Evolutionary conservation across 192 early-diverging fungal genomes (phyloP).

Genomic region (Umbelopsis vinacea): DNA sequence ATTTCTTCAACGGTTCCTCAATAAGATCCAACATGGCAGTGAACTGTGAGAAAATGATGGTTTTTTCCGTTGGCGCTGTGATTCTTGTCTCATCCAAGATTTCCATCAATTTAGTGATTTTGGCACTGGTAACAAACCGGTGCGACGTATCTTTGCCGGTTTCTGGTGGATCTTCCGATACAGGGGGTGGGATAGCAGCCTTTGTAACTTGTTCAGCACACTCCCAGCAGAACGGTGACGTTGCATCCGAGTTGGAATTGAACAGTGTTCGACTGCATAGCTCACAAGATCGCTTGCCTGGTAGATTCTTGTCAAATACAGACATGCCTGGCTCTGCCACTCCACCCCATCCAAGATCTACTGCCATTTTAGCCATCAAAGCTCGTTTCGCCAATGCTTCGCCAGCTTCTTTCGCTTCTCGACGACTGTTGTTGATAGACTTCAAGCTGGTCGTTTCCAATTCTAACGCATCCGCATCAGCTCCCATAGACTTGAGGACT

Average conservation of each 20-base stretch:
- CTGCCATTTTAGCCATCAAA: constrained; percentile 28
- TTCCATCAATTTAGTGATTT: constrained; percentile 52
- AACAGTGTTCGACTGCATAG: constrained; percentile 10
- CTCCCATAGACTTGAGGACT: constrained; percentile 38
- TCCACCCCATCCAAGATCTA: constrained; percentile 32
- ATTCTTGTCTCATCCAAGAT: constrained; percentile 47
- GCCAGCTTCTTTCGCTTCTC: constrained; percentile 3
- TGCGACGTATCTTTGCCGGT: constrained; percentile 29
- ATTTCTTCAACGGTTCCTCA: constrained; percentile 45
- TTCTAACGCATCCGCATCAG: constrained; percentile 33
- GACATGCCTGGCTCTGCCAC: constrained; percentile 19
- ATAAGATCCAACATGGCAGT: constrained; percentile 55
- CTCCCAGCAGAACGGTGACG: constrained; percentile 21
- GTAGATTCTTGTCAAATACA: constrained; percentile 17
- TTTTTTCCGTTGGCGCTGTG: constrained; percentile 54
- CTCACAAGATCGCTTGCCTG: constrained; percentile 27
- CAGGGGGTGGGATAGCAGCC: background rate
- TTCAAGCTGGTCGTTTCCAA: constrained; percentile 22
- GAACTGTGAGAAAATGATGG: constrained; percentile 67
- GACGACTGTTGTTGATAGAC: constrained; percentile 10
- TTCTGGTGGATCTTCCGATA: background rate
- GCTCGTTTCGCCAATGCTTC: constrained; percentile 17
- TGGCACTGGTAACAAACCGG: constrained; percentile 31
- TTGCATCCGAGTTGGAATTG: constrained; percentile 4
- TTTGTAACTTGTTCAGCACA: constrained; percentile 21